These are phyloP conservation scores for Melastoma malabathricum DNA, from an alignment of 345 rosid genomes.

Conservation along the genomic window DNA sequence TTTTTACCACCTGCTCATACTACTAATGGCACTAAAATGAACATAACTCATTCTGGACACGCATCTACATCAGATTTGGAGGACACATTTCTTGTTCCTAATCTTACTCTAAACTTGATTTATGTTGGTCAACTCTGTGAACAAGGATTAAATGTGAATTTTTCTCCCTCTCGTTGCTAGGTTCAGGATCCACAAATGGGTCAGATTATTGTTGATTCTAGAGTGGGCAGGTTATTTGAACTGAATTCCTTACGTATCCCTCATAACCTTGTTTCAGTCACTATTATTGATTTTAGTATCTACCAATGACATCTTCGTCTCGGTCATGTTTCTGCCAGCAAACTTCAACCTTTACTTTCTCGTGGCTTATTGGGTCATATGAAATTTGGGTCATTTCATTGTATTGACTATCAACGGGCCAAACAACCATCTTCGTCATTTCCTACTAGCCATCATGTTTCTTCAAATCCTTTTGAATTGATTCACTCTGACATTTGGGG, in stretches of 20 bases:
- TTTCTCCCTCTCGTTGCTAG: neutral
- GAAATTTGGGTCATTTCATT: no score
- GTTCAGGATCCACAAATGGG: slow-evolving; percentile 1
- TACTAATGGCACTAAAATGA: neutral
- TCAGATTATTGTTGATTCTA: neutral
- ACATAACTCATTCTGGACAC: neutral
- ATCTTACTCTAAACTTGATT: slow-evolving; percentile 5
- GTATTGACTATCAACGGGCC: no score
- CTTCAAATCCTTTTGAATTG: neutral
- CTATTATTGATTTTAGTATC: neutral
- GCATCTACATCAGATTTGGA: neutral
- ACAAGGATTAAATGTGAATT: neutral
- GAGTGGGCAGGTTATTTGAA: slow-evolving; percentile 3
- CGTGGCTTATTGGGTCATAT: slow-evolving; percentile 1
- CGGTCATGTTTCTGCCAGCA: neutral
- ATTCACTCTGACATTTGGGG: neutral
- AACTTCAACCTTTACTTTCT: slow-evolving; percentile 2
- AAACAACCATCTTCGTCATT: no score
- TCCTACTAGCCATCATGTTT: no score
- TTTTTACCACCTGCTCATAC: neutral
- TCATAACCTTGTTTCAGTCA: no score
- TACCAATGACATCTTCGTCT: neutral
- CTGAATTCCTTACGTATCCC: neutral
- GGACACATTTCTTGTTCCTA: neutral
- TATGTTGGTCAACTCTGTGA: slow-evolving; percentile 5